phyloP scores from a whole-genome alignment of 768 basidiomycete genomes.

The Pisolithus orientalis region DNA sequence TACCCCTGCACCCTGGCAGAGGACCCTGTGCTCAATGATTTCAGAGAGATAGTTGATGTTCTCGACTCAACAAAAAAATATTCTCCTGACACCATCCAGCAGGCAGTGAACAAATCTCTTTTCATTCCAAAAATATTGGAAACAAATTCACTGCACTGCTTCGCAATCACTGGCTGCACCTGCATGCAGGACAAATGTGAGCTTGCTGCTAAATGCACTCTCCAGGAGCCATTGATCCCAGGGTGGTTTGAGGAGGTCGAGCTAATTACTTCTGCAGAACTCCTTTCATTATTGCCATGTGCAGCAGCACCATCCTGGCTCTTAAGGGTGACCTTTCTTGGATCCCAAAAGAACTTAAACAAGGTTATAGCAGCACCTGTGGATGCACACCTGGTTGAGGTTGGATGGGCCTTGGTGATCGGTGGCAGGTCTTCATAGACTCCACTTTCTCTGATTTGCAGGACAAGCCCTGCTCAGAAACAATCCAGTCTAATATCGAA shows the following conservation, averaged over 20 bases:
- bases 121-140: slow-evolving; percentile 11
- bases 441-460: slow-evolving; percentile 5
- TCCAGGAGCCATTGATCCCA: slow-evolving; percentile 18
- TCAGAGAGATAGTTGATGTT: slow-evolving; percentile 4
- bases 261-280: slow-evolving; percentile 18
- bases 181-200: slow-evolving; percentile 14
- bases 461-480: slow-evolving; percentile 12
- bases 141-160: slow-evolving; percentile 22
- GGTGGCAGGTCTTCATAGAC: slow-evolving; percentile 19
- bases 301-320: slow-evolving; percentile 5
- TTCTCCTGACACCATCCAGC: slow-evolving; percentile 10
- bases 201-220: slow-evolving; percentile 23
- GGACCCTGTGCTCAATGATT: slow-evolving; percentile 8
- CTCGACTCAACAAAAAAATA: slow-evolving; percentile 13
- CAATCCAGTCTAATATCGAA: neutral
- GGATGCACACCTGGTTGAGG: too few relatives aligned
- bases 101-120: slow-evolving; percentile 14
- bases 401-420: too few relatives aligned
- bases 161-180: slow-evolving; percentile 26
- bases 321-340: slow-evolving; percentile 6
- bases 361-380: neutral
- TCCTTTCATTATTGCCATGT: slow-evolving; percentile 21
- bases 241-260: slow-evolving; percentile 21
- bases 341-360: slow-evolving; percentile 1
- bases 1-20: slow-evolving; percentile 18